Evolutionary conservation across 1,139 yeast genomes (phyloP).

Genomic region (Saccharomyces hybrid): DNA sequence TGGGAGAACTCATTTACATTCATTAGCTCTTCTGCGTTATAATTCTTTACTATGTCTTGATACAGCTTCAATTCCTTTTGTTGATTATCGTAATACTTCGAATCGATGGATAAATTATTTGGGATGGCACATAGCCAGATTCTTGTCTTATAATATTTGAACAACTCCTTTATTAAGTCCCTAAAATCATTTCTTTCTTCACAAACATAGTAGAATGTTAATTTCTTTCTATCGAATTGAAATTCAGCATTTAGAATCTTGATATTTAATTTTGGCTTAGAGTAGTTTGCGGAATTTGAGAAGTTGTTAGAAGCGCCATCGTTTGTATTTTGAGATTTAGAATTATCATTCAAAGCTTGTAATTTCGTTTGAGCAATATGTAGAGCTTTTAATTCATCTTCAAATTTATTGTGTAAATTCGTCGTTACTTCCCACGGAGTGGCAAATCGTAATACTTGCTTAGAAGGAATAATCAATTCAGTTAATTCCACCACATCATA

Average conservation of each 20-base stretch:
- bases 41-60: constrained; percentile 30
- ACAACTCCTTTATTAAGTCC: constrained; percentile 82
- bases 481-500: constrained; percentile 33
- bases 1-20: constrained; percentile 18
- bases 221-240: constrained; percentile 88
- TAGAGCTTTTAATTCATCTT: constrained; percentile 42
- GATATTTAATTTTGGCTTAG: constrained; percentile 32
- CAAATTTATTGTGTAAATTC: constrained; percentile 34
- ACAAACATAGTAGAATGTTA: constrained; percentile 73
- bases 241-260: constrained; percentile 71
- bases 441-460: constrained; percentile 59
- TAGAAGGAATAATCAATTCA: constrained; percentile 40
- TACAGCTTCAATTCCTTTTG: constrained; percentile 28
- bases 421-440: constrained; percentile 34
- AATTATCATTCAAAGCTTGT: constrained; percentile 26
- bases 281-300: not conserved
- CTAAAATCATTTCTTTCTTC: constrained; percentile 85
- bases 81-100: constrained; percentile 27
- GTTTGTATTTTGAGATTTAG: constrained; percentile 8
- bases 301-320: constrained; percentile 2
- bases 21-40: constrained; percentile 21
- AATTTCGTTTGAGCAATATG: constrained; percentile 35
- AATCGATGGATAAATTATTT: constrained; percentile 28
- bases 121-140: constrained; percentile 93
- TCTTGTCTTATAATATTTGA: constrained; percentile 88